These are phyloP conservation scores for Colletotrichum somersetense DNA, from an alignment of 2,329 filamentous ascomycete genomes.

Conservation along the genomic window DNA sequence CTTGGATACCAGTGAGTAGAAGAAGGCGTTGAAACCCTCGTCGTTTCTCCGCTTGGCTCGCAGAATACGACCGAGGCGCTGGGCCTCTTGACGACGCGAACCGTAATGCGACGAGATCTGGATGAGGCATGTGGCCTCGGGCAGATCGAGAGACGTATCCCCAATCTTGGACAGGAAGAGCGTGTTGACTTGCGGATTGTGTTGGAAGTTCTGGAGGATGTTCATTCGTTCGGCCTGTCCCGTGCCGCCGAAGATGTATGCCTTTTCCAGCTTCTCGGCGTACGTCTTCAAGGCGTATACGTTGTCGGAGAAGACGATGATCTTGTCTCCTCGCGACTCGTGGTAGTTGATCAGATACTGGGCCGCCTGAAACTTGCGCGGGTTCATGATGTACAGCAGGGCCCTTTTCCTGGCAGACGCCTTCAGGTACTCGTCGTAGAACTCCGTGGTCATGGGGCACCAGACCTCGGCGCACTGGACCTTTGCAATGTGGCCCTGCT, in stretches of 20 bases:
- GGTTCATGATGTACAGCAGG: constrained; percentile 94
- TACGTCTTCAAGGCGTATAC: constrained; percentile 92
- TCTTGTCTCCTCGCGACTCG: constrained; percentile 93
- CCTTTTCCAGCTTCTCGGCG: constrained; percentile 84
- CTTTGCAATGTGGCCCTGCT: constrained; percentile 95
- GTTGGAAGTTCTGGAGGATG: constrained; percentile 94
- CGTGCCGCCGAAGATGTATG: constrained; percentile 92
- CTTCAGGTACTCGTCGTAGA: constrained; percentile 93
- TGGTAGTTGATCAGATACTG: constrained; percentile 99
- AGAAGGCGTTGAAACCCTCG: constrained; percentile 98
- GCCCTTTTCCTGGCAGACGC: constrained; percentile 66
- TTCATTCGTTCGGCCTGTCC: constrained; percentile 86
- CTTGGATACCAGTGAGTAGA: constrained; percentile 97
- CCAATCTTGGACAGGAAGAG: constrained; percentile 98
- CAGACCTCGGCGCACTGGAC: constrained; percentile 99
- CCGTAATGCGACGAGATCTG: constrained; percentile 98
- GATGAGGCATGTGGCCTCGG: constrained; percentile 95
- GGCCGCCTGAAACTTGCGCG: constrained; percentile 94
- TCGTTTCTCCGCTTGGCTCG: constrained; percentile 96
- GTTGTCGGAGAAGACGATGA: constrained; percentile 98
- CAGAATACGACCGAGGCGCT: constrained; percentile 91
- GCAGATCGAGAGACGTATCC: constrained; percentile 96
- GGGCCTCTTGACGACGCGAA: constrained; percentile 95
- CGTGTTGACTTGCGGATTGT: constrained; percentile 90
- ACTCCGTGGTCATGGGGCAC: constrained; percentile 99